Conservation (phyloP, 2,329 filamentous ascomycete genomes). For the Huntiella savannae region DNA sequence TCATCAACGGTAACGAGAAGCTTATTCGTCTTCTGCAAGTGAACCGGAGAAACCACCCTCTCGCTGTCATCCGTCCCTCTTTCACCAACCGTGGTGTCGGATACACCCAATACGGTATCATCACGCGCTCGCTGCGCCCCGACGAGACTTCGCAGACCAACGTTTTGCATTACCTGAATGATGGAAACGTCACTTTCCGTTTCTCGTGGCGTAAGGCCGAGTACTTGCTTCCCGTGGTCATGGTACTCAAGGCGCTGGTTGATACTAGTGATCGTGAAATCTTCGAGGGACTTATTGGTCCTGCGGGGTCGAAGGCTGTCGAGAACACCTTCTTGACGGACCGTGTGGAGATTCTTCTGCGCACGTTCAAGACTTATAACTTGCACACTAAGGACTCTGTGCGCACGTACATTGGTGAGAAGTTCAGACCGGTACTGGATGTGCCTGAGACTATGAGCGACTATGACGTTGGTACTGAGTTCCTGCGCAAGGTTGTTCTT, state of each 20-base stretch:
- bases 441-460: constrained; percentile 70
- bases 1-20: constrained; percentile 96
- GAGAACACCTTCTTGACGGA: constrained; percentile 88
- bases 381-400: constrained; percentile 69
- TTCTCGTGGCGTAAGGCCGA: constrained; percentile 98
- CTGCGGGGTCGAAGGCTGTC: constrained; percentile 53
- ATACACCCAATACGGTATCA: constrained; percentile 80
- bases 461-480: constrained; percentile 79
- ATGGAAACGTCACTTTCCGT: constrained; percentile 90
- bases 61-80: constrained; percentile 80
- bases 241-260: constrained; percentile 85
- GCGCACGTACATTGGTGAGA: constrained; percentile 69
- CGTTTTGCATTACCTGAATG: constrained; percentile 82
- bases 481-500: constrained; percentile 72
- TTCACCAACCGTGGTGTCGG: constrained; percentile 72
- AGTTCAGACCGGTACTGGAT: constrained; percentile 75
- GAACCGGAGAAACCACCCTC: constrained; percentile 79
- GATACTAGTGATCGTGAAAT: constrained; percentile 96
- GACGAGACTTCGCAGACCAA: constrained; percentile 98
- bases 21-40: constrained; percentile 83
- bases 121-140: constrained; percentile 80
- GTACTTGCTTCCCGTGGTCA: constrained; percentile 87
- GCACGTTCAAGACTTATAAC: constrained; percentile 82
- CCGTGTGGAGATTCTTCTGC: constrained; percentile 74
- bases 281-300: constrained; percentile 78